A percentile compares a stretch with the other conserved stretches of the same genome.
These are phyloP conservation scores for Calendula officinalis DNA, from an alignment of 129 eudicot genomes.

Conservation along the genomic window DNA sequence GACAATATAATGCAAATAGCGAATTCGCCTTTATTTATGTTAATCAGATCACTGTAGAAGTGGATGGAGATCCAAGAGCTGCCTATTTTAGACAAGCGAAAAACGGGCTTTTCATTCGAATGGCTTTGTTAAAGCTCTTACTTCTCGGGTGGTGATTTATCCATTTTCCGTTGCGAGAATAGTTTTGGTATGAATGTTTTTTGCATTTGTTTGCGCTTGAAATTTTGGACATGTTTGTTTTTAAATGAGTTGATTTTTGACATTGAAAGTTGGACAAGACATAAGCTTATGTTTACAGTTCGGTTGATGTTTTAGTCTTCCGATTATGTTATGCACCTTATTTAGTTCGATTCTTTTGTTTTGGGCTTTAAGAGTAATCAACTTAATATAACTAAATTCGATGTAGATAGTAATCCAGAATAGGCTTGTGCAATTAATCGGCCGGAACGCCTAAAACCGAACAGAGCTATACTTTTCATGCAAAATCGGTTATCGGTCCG, in stretches of 20 bases:
- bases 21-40: not conserved
- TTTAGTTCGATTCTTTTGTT: no score
- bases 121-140: slow-evolving; percentile 90
- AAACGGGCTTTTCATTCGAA: slow-evolving; percentile 91
- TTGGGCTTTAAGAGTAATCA: no score
- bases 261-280: not conserved
- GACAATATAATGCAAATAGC: not conserved
- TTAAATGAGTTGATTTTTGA: not conserved
- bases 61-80: slow-evolving; percentile 95
- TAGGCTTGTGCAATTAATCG: no score
- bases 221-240: not conserved
- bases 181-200: slow-evolving; percentile 3
- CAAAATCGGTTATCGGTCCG: no score
- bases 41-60: slow-evolving; percentile 83
- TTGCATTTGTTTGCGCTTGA: slow-evolving; percentile 1
- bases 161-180: slow-evolving; percentile 4
- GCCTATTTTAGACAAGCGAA: slow-evolving; percentile 97
- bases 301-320: no score
- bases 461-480: no score
- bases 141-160: slow-evolving; percentile 82
- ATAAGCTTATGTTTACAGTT: not conserved
- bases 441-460: no score
- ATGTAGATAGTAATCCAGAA: no score
- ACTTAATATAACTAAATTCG: no score
- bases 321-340: no score